Conservation (phyloP, 1,139 yeast genomes). For the Candida labiduridarum region DNA sequence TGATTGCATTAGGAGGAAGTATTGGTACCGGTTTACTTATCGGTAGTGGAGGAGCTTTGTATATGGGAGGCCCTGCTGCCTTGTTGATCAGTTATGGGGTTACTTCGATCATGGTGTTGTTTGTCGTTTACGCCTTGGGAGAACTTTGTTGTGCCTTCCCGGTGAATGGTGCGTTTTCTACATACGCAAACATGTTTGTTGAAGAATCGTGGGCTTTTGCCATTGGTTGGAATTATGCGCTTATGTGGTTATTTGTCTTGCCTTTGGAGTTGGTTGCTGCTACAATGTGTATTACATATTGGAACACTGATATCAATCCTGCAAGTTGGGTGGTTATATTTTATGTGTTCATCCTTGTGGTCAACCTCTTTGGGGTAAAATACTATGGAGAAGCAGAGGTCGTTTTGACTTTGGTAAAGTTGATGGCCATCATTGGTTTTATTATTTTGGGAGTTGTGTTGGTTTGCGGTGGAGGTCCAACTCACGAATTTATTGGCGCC, state of each 20-base stretch:
- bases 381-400: slow-evolving; percentile 81
- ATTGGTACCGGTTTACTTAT: slow-evolving; percentile 72
- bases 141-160: slow-evolving; percentile 82
- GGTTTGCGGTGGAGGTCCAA: slow-evolving; percentile 69
- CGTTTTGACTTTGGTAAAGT: slow-evolving; percentile 58
- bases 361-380: slow-evolving; percentile 69
- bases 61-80: slow-evolving; percentile 81
- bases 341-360: slow-evolving; percentile 54
- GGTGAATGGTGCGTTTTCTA: slow-evolving; percentile 76
- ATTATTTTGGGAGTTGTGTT: slow-evolving; percentile 63
- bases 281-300: slow-evolving; percentile 65
- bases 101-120: slow-evolving; percentile 70
- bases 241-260: slow-evolving; percentile 77
- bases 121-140: slow-evolving; percentile 82
- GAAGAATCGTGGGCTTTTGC: slow-evolving; percentile 82
- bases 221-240: slow-evolving; percentile 77
- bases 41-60: slow-evolving; percentile 71
- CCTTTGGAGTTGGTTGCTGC: slow-evolving; percentile 82
- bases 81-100: slow-evolving; percentile 68
- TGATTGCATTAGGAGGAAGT: slow-evolving; percentile 68
- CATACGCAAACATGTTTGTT: slow-evolving; percentile 68
- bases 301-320: slow-evolving; percentile 61
- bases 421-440: slow-evolving; percentile 64
- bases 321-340: slow-evolving; percentile 70
- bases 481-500: slow-evolving; percentile 63